Evolutionary conservation across 495 filamentous ascomycete species (phyloP), one percentile per base, ranked within the genome.

Genomic region (Penicillium chermesinum): DNA sequence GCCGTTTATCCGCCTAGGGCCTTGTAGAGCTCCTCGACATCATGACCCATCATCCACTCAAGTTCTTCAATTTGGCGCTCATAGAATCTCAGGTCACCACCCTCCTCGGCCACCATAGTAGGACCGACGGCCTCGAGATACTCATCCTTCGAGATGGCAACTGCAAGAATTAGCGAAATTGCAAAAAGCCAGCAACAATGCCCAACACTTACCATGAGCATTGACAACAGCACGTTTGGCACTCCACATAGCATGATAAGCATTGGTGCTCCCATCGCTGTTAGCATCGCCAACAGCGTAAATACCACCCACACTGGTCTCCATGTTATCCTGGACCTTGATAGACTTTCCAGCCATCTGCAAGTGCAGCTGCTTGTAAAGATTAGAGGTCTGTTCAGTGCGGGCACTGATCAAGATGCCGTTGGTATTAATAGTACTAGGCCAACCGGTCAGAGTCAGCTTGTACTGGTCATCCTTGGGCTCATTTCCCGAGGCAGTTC

Each of bases 211-310:
- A 46, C 41, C 44, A 22, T 52, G 49, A 1, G 30, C 27, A 27
- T 43, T 41, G 15, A 77, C 74, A 3, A 67, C 72, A 17, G 73
- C 64, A 35, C 65, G 47, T 65, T 76, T 78, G 1, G 64, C 73
- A 9, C 62, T 73, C 40, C 65, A 76, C 51, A 78, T 62, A 2
- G 74, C 74, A 41, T 78, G 74, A 5, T 71, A 70, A 32, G 73
- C 72, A 41, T 75, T 78, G 4, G 72, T 75, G 16, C 58, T 53
- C 34, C 67, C 68, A 14, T 75, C 74, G 14, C 65, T 63, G 50
- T 78, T 78, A 8, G 73, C 70, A 45, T 76, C 73, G 1, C 73
- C 73, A 22, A 77, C 62, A 3, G 67, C 71, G 46, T 69, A 77
- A 10, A 77, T 57, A 0, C 70, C 69, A 2, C 57, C 57, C 12